Evolutionary conservation across 768 basidiomycete genomes (phyloP).

Genomic region (Hericium rajendrae): DNA sequence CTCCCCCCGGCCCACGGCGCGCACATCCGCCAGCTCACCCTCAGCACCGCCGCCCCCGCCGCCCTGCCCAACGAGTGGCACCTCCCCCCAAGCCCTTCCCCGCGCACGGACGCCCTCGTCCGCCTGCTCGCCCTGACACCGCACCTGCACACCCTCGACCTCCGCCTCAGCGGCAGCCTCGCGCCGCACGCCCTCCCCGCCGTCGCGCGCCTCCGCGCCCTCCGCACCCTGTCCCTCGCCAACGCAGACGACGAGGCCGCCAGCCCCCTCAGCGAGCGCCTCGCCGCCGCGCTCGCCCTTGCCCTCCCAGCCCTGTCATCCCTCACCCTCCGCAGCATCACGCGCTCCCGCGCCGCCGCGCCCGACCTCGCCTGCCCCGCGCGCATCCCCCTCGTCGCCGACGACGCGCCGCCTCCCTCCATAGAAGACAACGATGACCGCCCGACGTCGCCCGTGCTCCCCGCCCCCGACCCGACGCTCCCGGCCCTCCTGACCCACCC

Average conservation of each 20-base stretch:
- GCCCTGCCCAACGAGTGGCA: neutral
- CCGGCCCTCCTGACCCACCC: conserved; percentile 9
- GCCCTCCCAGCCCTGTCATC: conserved; percentile 8
- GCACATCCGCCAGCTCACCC: conserved; percentile 7
- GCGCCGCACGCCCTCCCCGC: conserved; percentile 1
- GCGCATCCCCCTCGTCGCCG: neutral
- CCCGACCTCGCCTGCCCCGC: neutral
- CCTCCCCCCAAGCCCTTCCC: neutral
- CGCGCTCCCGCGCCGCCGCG: conserved; percentile 3
- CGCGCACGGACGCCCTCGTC: conserved; percentile 6
- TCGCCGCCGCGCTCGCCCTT: conserved; percentile 8
- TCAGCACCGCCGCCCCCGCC: conserved; percentile 4
- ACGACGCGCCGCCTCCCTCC: neutral
- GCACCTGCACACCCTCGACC: conserved; percentile 8
- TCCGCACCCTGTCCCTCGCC: conserved; percentile 8
- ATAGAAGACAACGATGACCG: neutral
- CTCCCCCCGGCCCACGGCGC: conserved; percentile 8
- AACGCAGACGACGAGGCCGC: conserved; percentile 9
- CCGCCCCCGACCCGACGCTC: conserved; percentile 7
- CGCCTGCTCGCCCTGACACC: conserved; percentile 3
- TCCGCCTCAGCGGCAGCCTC: conserved; percentile 11
- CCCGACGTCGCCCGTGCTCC: conserved; percentile 3
- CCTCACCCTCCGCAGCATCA: conserved; percentile 12
- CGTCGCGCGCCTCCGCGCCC: conserved; percentile 4
- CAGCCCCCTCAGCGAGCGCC: conserved; percentile 9